Evolutionary conservation across 106 monocot species (phyloP).

Genomic region (Dendrobium chrysotoxum): DNA sequence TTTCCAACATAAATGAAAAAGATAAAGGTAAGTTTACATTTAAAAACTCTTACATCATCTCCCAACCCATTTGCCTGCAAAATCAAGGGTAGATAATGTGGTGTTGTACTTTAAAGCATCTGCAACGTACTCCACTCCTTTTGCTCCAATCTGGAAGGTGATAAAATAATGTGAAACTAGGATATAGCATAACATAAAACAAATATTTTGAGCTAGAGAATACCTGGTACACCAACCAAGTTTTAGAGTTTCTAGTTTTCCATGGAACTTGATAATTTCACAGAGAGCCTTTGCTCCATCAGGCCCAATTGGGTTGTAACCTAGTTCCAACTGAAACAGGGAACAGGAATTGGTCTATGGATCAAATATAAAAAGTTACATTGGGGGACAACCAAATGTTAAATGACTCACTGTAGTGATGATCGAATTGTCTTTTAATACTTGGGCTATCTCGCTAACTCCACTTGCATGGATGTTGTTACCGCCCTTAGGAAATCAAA

Average conservation of each 20-base stretch:
- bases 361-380: conserved; percentile 7
- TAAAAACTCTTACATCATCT: conserved; percentile 59
- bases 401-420: conserved; percentile 70
- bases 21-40: not conserved
- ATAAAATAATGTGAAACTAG: not conserved
- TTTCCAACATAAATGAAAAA: not conserved
- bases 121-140: conserved; percentile 82
- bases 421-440: conserved; percentile 85
- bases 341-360: conserved; percentile 2
- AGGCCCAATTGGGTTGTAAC: conserved; percentile 96
- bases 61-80: conserved; percentile 91
- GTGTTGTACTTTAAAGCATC: conserved; percentile 98
- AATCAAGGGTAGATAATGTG: conserved; percentile 76
- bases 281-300: conserved; percentile 78
- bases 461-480: conserved; percentile 93
- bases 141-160: conserved; percentile 66
- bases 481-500: conserved; percentile 47
- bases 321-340: conserved; percentile 70
- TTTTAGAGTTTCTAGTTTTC: conserved; percentile 88
- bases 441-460: conserved; percentile 61
- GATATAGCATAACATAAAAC: not conserved
- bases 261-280: conserved; percentile 91
- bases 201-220: not conserved
- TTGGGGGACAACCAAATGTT: not conserved
- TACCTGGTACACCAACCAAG: conserved; percentile 99